Evolutionary conservation across 768 basidiomycete genomes (phyloP).

Genomic region (Neoboletus brunneissimus): DNA sequence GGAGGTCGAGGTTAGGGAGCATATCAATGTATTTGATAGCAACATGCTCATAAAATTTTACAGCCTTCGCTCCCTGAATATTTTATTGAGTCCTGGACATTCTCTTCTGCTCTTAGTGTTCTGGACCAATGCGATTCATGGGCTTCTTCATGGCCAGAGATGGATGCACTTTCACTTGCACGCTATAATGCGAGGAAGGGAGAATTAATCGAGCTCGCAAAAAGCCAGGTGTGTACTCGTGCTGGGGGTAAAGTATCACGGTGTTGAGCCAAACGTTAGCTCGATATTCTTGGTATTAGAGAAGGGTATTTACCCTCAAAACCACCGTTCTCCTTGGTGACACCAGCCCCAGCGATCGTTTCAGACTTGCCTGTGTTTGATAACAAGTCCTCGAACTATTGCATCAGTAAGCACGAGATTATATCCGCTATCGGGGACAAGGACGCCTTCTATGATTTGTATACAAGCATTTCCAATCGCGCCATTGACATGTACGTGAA

Average conservation of each 20-base stretch:
- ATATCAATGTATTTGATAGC: background rate
- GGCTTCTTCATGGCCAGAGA: conserved; percentile 44
- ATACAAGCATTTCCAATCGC: conserved; percentile 69
- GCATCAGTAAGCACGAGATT: conserved; percentile 62
- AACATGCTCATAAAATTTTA: conserved; percentile 19
- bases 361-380: conserved; percentile 19
- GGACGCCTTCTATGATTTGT: conserved; percentile 74
- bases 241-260: background rate
- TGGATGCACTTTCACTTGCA: conserved; percentile 46
- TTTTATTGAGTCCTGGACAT: conserved; percentile 93
- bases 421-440: conserved; percentile 51
- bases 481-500: conserved; percentile 83
- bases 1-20: conserved; percentile 61
- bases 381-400: conserved; percentile 20
- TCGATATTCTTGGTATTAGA: conserved; percentile 80
- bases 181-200: conserved; percentile 75
- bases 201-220: conserved; percentile 87
- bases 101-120: conserved; percentile 82
- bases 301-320: conserved; percentile 65
- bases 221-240: conserved; percentile 64
- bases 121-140: conserved; percentile 78
- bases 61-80: conserved; percentile 56
- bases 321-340: conserved; percentile 68
- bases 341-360: conserved; percentile 17
- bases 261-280: conserved; percentile 41